Base-by-base conservation (phyloP, 371 early-diverging fungal genomes). In the Mucor racemosus region DNA sequence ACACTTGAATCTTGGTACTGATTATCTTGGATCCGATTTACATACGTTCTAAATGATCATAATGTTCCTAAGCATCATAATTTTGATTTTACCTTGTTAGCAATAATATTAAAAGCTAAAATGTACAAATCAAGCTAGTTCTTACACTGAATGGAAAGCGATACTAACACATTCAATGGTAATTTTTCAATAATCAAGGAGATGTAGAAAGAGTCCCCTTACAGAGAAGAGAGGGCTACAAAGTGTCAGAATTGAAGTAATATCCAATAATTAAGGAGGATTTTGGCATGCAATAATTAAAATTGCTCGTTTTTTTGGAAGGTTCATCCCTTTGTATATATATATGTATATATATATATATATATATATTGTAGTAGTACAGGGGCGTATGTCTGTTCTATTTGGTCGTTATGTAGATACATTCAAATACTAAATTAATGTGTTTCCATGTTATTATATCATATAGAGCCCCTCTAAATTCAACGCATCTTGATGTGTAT, bases 191-290 rank as follows among this genome's bases (percentile, higher is more conserved):
- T 44, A 17, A 36, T 15, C n/a, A 56, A 56, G 56, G 35, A 33
- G 35, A 17, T n/a, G 0, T 33, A n/a, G 15, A 54, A 54, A 53
- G 53, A 53, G 26, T 13, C 26, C n/a, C n/a, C 36, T 56, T n/a
- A 8, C 26, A 26, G 26, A 26, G 26, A 26, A 26, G 26, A 26
- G 3, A 26, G 26, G 26, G 26, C 3, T 15, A 15, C 14, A 11
- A 2, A 38, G 1, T 14, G 56, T 56, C 56, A 56, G 56, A 15
- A 36, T n/a, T 56, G 34, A n/a, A 56, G 36, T 56, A 35, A 17
- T 56, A 56, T 56, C 17, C 35, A 35, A 36, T 56, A 36, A 56
- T 9, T 56, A 35, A 9, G 56, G 56, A 36, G 56, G 14, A 35
- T n/a, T 33, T n/a, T 7, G 56, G 56, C 56, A 56, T 36, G 56